Evolutionary conservation across 768 basidiomycete genomes (phyloP).

Genomic region (Tylopilus subfusipes): DNA sequence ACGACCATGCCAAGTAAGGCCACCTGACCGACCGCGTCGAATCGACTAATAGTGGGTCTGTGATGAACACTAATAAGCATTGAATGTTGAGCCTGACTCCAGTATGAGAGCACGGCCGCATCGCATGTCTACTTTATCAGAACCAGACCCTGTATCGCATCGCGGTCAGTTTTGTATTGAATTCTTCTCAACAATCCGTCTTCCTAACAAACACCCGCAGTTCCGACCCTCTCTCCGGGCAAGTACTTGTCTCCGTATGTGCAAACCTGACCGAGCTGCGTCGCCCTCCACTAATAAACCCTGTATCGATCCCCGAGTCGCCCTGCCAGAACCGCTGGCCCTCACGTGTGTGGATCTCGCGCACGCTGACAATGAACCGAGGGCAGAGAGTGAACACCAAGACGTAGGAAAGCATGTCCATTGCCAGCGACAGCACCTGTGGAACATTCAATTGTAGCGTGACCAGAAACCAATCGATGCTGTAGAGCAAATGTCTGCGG

Average conservation of each 20-base stretch:
- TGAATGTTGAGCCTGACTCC: too few species aligned
- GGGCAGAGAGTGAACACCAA: background rate
- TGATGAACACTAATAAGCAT: too few species aligned
- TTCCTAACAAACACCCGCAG: background rate
- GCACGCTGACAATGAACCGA: slow-evolving; percentile 1
- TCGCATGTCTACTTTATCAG: too few species aligned
- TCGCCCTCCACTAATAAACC: background rate
- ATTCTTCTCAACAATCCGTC: background rate
- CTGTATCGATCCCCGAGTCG: background rate
- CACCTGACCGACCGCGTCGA: too few species aligned
- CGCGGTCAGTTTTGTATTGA: background rate
- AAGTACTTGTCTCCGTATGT: background rate
- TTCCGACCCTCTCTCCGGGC: background rate
- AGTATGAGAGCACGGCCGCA: too few species aligned
- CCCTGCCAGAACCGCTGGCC: too few species aligned
- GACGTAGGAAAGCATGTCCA: background rate
- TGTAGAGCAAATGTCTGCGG: background rate
- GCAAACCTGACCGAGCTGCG: background rate
- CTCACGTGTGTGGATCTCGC: background rate
- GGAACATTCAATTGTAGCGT: too few species aligned
- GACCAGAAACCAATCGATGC: background rate
- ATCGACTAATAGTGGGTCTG: too few species aligned
- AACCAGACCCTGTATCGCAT: too few species aligned
- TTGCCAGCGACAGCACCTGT: background rate
- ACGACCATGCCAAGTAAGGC: too few species aligned